A percentile compares a stretch with the other conserved stretches of the same genome.
Evolutionary conservation across 768 basidiomycete genomes (phyloP).

Genomic region (Naganishia vishniacii): DNA sequence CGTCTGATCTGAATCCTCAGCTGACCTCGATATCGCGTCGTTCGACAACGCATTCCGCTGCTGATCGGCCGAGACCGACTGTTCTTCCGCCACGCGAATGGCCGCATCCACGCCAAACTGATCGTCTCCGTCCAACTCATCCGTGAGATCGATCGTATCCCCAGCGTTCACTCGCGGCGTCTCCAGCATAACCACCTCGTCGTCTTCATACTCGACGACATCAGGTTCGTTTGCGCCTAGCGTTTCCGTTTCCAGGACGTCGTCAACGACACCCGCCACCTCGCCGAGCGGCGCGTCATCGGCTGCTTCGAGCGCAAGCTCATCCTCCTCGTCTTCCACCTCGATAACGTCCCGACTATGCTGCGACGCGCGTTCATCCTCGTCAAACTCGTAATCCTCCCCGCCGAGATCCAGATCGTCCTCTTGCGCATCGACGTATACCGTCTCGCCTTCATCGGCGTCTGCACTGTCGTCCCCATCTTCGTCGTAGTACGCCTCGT

Average conservation of each 20-base stretch:
- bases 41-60: neutral
- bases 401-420: conserved; percentile 4
- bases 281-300: neutral
- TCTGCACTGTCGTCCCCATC: neutral
- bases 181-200: neutral
- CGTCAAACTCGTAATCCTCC: neutral
- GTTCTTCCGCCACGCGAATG: conserved; percentile 6
- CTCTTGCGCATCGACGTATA: conserved; percentile 33
- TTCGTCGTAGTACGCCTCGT: no score
- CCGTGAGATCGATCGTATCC: no score
- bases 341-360: neutral
- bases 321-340: conserved; percentile 6
- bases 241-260: neutral
- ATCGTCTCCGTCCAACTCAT: neutral
- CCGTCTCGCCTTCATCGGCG: conserved; percentile 20
- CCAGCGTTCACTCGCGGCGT: no score
- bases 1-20: neutral
- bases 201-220: conserved; percentile 12
- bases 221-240: neutral
- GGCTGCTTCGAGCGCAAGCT: neutral
- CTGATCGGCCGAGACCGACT: neutral
- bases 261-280: neutral
- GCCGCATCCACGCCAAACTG: conserved; percentile 15
- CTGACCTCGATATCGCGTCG: neutral
- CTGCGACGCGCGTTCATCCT: neutral